Base-by-base conservation (phyloP, 257 asterid species). In the Solanum okadae region DNA sequence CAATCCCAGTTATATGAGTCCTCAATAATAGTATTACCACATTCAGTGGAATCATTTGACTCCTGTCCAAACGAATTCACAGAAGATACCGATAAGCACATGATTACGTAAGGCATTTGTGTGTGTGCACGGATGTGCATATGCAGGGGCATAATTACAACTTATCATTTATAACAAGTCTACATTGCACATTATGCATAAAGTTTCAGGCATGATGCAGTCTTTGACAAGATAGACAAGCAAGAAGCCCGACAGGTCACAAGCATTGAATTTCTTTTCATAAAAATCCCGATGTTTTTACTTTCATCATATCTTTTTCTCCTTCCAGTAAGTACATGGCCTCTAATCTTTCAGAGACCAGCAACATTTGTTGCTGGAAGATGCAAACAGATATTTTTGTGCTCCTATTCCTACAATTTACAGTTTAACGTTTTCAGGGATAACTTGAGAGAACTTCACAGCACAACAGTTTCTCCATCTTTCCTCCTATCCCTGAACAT, bases 1-100 rank as follows among this genome's bases (percentile, higher is more conserved):
- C 98, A 96, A 93, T 96, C 98, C 99, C 98, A 95, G 84, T 22
- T 88, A 87, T 87, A 88, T 76, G 89, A 86, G 82, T 87, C 89
- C 79, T 79, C 91, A 78, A 56, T 89, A 46, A 33, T 86, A 88
- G 46, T 49, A 31, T 37, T 88, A 61, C 35, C 22, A 65, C 76
- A 89, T 34, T 78, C 91, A 59, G 86, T 78, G n/a, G 92, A 89
- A 90, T 63, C 88, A 88, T 85, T 84, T 88, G 93, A 63, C 83
- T 90, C 93, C 98, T 94, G 93, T 78, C 65, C 49, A 87, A 91
- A 76, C 63, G 84, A 86, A 89, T 42, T 79, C 40, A 71, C 46
- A 86, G 67, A 59, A 87, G 73, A 91, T 35, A 38, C 2, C 63
- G 9, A 25, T 42, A 35, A 52, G 79, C 10, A 20, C 3, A 71